These are phyloP conservation scores for Lactarius psammicola DNA, from an alignment of 768 basidiomycete genomes.

Conservation along the genomic window DNA sequence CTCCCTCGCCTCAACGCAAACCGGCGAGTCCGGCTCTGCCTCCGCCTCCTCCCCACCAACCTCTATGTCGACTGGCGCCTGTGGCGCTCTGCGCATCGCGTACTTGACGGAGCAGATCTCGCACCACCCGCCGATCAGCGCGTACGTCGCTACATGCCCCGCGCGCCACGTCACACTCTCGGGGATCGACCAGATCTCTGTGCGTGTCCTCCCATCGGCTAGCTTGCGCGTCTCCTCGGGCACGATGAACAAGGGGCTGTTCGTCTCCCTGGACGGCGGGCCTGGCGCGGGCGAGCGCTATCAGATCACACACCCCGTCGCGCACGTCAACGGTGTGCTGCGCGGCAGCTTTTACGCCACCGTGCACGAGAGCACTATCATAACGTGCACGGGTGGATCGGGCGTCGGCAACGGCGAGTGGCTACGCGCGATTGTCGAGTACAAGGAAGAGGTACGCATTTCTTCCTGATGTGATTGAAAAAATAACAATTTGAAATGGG, in stretches of 20 bases:
- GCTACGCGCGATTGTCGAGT: conserved; percentile 84
- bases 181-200: conserved; percentile 92
- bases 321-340: conserved; percentile 87
- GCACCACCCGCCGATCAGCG: conserved; percentile 94
- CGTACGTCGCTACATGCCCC: conserved; percentile 78
- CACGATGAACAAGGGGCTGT: conserved; percentile 84
- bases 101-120: conserved; percentile 93
- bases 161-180: conserved; percentile 63
- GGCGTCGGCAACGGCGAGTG: conserved; percentile 47
- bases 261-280: conserved; percentile 71
- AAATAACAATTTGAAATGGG: too few species aligned
- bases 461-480: conserved; percentile 1
- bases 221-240: conserved; percentile 77
- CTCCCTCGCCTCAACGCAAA: conserved; percentile 45
- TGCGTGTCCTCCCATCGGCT: conserved; percentile 85
- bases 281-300: conserved; percentile 78
- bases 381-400: conserved; percentile 73
- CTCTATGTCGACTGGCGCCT: conserved; percentile 30
- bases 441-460: conserved; percentile 86
- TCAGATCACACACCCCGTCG: conserved; percentile 86
- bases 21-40: conserved; percentile 30
- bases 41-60: conserved; percentile 34
- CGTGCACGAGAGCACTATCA: conserved; percentile 71
- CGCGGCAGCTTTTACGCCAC: conserved; percentile 92
- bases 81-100: conserved; percentile 54